phyloP scores from a whole-genome alignment of 371 early-diverging fungal species.

The Paraphysoderma sedebokerense region DNA sequence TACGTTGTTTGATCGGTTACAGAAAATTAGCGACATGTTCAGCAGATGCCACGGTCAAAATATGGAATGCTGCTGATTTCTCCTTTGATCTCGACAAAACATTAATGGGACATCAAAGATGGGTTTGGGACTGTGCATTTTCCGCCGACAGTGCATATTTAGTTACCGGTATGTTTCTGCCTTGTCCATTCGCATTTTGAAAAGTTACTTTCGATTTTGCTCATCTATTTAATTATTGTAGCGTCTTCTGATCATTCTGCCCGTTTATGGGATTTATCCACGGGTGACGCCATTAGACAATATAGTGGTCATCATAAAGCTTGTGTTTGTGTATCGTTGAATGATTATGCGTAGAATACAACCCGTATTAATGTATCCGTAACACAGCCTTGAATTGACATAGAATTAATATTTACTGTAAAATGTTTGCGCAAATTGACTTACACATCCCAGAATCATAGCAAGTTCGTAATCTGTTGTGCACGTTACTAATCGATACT shows the following conservation, averaged over 20 bases:
- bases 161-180: slow-evolving; percentile 41
- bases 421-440: too few relatives aligned
- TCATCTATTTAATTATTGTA: too few relatives aligned
- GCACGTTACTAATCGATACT: too few relatives aligned
- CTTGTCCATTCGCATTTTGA: not conserved
- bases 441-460: too few relatives aligned
- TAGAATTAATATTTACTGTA: too few relatives aligned
- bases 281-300: slow-evolving; percentile 70
- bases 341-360: too few relatives aligned
- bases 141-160: slow-evolving; percentile 82
- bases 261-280: slow-evolving; percentile 63
- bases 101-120: slow-evolving; percentile 64
- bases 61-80: slow-evolving; percentile 42
- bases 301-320: slow-evolving; percentile 86
- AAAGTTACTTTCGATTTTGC: not conserved
- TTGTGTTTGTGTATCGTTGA: slow-evolving; percentile 75
- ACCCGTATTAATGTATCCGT: too few relatives aligned
- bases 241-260: slow-evolving; percentile 80
- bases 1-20: not conserved
- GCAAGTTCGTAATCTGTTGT: too few relatives aligned
- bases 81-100: slow-evolving; percentile 51
- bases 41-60: slow-evolving; percentile 62
- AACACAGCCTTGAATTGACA: too few relatives aligned
- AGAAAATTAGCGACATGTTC: slow-evolving; percentile 72
- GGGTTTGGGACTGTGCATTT: slow-evolving; percentile 92